Percentiles rank a stretch among this genome's conserved stretches.
These are phyloP conservation scores for Agastache rugosa DNA, from an alignment of 257 asterid species.

Conservation along the genomic window DNA sequence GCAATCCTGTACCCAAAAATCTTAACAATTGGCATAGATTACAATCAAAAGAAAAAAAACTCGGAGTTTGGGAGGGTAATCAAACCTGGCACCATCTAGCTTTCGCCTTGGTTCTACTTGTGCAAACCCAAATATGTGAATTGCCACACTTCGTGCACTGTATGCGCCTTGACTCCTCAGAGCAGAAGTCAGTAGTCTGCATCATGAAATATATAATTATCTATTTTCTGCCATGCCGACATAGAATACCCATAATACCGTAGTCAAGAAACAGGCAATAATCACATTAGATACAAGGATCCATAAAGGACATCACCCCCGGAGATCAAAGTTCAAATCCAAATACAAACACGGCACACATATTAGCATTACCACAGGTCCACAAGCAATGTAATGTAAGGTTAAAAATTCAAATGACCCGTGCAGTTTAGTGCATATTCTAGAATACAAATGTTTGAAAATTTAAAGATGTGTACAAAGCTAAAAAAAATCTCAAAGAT, in stretches of 20 bases:
- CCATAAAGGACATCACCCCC: conserved; percentile 8
- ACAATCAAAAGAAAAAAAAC: conserved; percentile 7
- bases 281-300: conserved; percentile 22
- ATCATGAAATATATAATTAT: conserved; percentile 30
- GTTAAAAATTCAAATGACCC: not conserved
- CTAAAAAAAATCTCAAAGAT: not conserved
- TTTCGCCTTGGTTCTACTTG: conserved; percentile 84
- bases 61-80: conserved; percentile 21
- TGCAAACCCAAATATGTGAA: conserved; percentile 96
- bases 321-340: conserved; percentile 2
- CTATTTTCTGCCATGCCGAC: conserved; percentile 9
- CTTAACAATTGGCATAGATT: conserved; percentile 29
- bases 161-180: conserved; percentile 94
- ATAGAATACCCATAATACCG: not conserved
- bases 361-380: not conserved
- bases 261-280: conserved; percentile 11
- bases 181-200: conserved; percentile 83
- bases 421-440: conserved; percentile 24
- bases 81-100: conserved; percentile 99
- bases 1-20: conserved; percentile 73
- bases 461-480: not conserved
- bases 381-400: not conserved
- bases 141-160: conserved; percentile 98
- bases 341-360: not conserved
- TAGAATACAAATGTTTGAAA: conserved; percentile 8